A percentile compares a stretch with the other conserved stretches of the same genome.
Evolutionary conservation across 352 stramenopile genomes (phyloP).

Genomic region (Thraustochytrium striatum): DNA sequence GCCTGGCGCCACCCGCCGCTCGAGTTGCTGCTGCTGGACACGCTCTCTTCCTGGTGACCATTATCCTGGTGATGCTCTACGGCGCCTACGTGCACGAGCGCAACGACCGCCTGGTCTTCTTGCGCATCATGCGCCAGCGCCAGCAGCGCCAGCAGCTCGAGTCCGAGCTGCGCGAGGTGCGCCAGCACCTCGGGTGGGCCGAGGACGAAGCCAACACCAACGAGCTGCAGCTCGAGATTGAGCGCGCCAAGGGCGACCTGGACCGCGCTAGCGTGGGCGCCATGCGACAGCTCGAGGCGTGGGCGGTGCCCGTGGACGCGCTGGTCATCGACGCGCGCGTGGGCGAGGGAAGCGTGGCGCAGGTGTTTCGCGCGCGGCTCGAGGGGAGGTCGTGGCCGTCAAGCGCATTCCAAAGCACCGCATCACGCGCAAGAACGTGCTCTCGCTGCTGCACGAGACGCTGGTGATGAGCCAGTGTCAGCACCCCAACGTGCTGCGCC

Average conservation of each 20-base stretch:
- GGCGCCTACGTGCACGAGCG: slow-evolving; percentile 47
- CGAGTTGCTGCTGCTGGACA: slow-evolving; percentile 37
- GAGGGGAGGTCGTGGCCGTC: slow-evolving; percentile 10
- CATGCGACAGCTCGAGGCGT: slow-evolving; percentile 18
- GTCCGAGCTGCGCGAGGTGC: slow-evolving; percentile 38
- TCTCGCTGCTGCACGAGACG: slow-evolving; percentile 44
- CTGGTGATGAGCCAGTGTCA: slow-evolving; percentile 30
- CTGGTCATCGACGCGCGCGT: slow-evolving; percentile 33
- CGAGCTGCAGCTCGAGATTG: slow-evolving; percentile 46
- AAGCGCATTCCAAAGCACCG: slow-evolving; percentile 45
- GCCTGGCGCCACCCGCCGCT: neutral
- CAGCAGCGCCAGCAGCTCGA: slow-evolving; percentile 40
- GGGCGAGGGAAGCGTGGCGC: slow-evolving; percentile 15
- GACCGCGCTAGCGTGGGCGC: slow-evolving; percentile 33
- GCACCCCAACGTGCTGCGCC: slow-evolving; percentile 44
- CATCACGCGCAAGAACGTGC: slow-evolving; percentile 40
- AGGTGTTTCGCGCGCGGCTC: slow-evolving; percentile 44
- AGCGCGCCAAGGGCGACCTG: slow-evolving; percentile 42
- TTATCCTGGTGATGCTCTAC: slow-evolving; percentile 34
- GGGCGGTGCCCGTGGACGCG: slow-evolving; percentile 39
- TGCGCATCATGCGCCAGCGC: slow-evolving; percentile 14
- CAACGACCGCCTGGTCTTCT: slow-evolving; percentile 45
- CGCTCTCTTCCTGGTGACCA: slow-evolving; percentile 37
- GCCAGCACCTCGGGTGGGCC: slow-evolving; percentile 35
- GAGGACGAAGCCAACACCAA: slow-evolving; percentile 48